Evolutionary conservation across 2,329 filamentous ascomycete species (phyloP).

Genomic region (Alternaria triticimaculans): DNA sequence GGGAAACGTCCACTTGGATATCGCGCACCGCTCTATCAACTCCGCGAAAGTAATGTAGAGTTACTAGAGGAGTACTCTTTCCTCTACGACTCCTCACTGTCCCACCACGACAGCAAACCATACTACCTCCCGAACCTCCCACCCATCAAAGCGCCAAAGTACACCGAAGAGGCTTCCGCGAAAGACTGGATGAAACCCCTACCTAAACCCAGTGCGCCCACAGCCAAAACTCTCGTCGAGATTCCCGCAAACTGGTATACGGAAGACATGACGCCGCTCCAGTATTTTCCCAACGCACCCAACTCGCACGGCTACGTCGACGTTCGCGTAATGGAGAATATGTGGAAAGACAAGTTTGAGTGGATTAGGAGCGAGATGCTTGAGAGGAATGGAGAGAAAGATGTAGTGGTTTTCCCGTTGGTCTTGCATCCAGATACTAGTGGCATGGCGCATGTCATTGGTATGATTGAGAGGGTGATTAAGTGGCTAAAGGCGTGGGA

Average conservation of each 20-base stretch:
- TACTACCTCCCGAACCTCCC: constrained; percentile 56
- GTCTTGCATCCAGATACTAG: constrained; percentile 65
- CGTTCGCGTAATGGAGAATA: constrained; percentile 62
- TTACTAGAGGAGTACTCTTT: constrained; percentile 58
- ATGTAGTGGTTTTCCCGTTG: constrained; percentile 57
- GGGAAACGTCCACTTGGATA: constrained; percentile 58
- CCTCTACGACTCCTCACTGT: constrained; percentile 59
- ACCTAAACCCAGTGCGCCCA: constrained; percentile 30
- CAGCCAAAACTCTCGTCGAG: constrained; percentile 51
- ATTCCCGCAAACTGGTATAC: constrained; percentile 60
- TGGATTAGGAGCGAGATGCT: constrained; percentile 55
- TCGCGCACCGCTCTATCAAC: constrained; percentile 60
- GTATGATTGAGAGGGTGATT: constrained; percentile 62
- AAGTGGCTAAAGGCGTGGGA: constrained; percentile 57
- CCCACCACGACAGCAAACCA: constrained; percentile 58
- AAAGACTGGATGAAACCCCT: constrained; percentile 56
- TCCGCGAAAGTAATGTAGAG: constrained; percentile 57
- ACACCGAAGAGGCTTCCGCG: constrained; percentile 46
- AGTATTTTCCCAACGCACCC: constrained; percentile 54
- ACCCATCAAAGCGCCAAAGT: constrained; percentile 52
- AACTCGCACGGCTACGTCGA: constrained; percentile 67
- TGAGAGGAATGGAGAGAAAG: constrained; percentile 42
- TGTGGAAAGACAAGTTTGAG: constrained; percentile 67
- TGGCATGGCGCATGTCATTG: constrained; percentile 67
- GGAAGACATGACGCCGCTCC: constrained; percentile 60